Conservation (phyloP, 2,329 filamentous ascomycete genomes). For the Hortaea werneckii region DNA sequence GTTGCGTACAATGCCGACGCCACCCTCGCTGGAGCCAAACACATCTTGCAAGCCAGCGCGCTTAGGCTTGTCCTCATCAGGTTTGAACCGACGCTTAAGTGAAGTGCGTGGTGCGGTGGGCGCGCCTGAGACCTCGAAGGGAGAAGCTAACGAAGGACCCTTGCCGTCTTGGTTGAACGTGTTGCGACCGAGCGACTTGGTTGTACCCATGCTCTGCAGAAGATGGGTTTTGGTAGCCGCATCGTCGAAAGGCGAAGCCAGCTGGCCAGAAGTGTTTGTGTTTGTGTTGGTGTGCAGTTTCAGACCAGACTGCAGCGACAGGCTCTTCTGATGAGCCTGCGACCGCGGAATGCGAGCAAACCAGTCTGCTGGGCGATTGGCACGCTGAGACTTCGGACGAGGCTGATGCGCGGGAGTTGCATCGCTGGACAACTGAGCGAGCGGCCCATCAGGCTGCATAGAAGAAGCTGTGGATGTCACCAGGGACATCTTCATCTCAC, state of each 20-base stretch:
- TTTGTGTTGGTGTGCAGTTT: conserved; percentile 21
- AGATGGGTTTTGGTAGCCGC: conserved; percentile 17
- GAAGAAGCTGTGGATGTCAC: conserved; percentile 41
- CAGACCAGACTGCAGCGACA: conserved; percentile 39
- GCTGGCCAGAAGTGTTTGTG: conserved; percentile 1
- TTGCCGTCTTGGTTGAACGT: conserved; percentile 17
- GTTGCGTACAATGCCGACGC: conserved; percentile 48
- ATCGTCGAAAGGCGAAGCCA: conserved; percentile 37
- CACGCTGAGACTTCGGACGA: conserved; percentile 15
- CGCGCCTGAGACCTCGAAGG: conserved; percentile 45
- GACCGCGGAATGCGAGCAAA: conserved; percentile 32
- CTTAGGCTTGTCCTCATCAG: conserved; percentile 39
- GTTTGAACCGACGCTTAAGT: conserved; percentile 49
- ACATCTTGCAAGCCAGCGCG: conserved; percentile 36
- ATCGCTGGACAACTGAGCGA: conserved; percentile 35
- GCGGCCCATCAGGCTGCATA: conserved; percentile 41
- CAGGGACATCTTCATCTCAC: conserved; percentile 42
- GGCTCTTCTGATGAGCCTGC: conserved; percentile 42
- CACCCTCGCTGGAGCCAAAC: conserved; percentile 37
- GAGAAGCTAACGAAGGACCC: conserved; percentile 36
- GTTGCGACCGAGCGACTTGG: conserved; percentile 23
- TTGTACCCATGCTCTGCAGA: conserved; percentile 24
- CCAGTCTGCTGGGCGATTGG: conserved; percentile 28
- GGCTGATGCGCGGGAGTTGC: conserved; percentile 20
- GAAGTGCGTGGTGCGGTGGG: conserved; percentile 39